These are phyloP conservation scores for Dactylella cylindrospora DNA, from an alignment of 2,329 filamentous ascomycete species.

Conservation along the genomic window DNA sequence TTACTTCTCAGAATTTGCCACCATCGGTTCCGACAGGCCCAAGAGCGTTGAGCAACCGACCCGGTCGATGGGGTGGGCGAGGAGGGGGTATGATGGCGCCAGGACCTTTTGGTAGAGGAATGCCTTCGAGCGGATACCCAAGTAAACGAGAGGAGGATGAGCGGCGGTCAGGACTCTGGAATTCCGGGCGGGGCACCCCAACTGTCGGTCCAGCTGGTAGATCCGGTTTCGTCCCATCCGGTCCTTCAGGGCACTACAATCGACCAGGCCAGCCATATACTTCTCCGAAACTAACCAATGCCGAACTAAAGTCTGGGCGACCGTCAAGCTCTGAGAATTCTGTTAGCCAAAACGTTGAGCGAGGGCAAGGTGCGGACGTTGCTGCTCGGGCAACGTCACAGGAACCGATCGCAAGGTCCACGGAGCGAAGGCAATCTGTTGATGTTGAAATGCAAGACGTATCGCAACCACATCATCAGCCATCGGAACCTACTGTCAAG, in stretches of 20 bases:
- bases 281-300: constrained; percentile 32
- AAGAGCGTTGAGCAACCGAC: constrained; percentile 19
- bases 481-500: constrained; percentile 16
- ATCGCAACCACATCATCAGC: constrained; percentile 4
- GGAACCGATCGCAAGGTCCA: background rate
- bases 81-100: constrained; percentile 32
- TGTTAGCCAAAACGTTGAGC: constrained; percentile 7
- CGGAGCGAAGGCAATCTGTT: background rate
- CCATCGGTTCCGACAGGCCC: constrained; percentile 33
- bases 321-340: constrained; percentile 17
- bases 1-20: constrained; percentile 13
- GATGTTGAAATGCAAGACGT: constrained; percentile 39
- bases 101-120: constrained; percentile 28
- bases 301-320: constrained; percentile 20
- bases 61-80: constrained; percentile 14
- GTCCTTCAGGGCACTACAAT: constrained; percentile 18
- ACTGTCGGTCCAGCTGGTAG: constrained; percentile 8
- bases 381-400: background rate
- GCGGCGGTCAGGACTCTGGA: constrained; percentile 14
- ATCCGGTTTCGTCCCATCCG: constrained; percentile 15
- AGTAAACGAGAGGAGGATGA: constrained; percentile 31
- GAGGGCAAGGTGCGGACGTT: background rate
- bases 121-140: constrained; percentile 2
- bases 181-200: constrained; percentile 10
- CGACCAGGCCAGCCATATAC: constrained; percentile 27